These are phyloP conservation scores for Plasmopara halstedii DNA, from an alignment of 352 stramenopile genomes.

Conservation along the genomic window DNA sequence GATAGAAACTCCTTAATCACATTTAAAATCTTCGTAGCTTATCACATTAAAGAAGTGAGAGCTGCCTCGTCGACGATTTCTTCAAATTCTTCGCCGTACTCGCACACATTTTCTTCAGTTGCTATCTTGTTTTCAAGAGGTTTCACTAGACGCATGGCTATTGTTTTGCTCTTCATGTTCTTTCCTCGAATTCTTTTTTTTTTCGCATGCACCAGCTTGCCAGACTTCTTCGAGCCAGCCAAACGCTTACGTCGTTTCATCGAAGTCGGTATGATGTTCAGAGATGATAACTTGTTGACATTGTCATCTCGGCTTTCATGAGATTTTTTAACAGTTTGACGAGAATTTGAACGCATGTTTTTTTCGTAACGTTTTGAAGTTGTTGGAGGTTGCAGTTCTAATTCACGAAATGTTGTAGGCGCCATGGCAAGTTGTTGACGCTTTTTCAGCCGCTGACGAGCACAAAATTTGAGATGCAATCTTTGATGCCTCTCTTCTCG, in stretches of 20 bases:
- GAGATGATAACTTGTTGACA: slow-evolving; percentile 36
- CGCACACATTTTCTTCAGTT: slow-evolving; percentile 37
- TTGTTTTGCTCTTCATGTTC: background rate
- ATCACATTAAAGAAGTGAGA: slow-evolving; percentile 47
- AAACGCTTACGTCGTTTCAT: slow-evolving; percentile 21
- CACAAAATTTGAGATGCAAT: slow-evolving; percentile 39
- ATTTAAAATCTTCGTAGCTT: background rate
- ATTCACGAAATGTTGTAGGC: slow-evolving; percentile 11
- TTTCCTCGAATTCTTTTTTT: slow-evolving; percentile 5
- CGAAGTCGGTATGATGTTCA: slow-evolving; percentile 32
- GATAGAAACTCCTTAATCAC: slow-evolving; percentile 6
- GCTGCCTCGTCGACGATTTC: slow-evolving; percentile 67
- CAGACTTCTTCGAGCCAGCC: slow-evolving; percentile 14
- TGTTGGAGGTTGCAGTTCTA: slow-evolving; percentile 3
- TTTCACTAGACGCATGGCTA: background rate
- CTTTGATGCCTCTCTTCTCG: slow-evolving; percentile 59
- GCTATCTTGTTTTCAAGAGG: background rate
- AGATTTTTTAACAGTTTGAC: slow-evolving; percentile 6
- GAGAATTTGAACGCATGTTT: slow-evolving; percentile 2
- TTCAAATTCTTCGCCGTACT: slow-evolving; percentile 78
- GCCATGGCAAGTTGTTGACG: slow-evolving; percentile 5
- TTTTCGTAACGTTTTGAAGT: slow-evolving; percentile 8
- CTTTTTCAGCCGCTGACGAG: slow-evolving; percentile 14
- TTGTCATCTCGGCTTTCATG: slow-evolving; percentile 15
- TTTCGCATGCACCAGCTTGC: background rate